phyloP scores from a whole-genome alignment of 768 basidiomycete species.

The Tremella yokohamensis region DNA sequence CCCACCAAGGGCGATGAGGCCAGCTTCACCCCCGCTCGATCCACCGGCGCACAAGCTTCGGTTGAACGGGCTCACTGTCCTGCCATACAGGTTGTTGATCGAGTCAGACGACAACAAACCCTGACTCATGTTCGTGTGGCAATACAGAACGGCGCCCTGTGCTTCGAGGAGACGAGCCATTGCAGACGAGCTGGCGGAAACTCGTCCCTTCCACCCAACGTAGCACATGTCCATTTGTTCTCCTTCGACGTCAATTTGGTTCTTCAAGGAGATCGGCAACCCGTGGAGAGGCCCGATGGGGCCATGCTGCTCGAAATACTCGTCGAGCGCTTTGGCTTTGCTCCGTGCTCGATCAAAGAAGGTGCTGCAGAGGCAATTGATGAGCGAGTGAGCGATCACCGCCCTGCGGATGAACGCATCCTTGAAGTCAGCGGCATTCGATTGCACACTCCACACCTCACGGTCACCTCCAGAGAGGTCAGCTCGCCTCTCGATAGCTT shows the following conservation, averaged over 20 bases:
- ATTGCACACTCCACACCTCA: too few species aligned
- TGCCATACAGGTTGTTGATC: background rate
- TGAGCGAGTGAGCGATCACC: slow-evolving; percentile 61
- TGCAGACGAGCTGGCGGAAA: background rate
- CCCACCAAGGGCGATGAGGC: background rate
- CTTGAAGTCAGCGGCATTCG: background rate
- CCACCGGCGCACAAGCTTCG: background rate
- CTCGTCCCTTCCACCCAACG: background rate
- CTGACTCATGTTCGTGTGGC: background rate
- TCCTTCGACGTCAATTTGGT: background rate
- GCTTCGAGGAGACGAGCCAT: background rate
- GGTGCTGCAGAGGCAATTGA: slow-evolving; percentile 64
- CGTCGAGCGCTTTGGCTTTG: slow-evolving; percentile 13
- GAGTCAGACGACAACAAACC: background rate
- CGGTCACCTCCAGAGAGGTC: too few species aligned
- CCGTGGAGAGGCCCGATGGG: slow-evolving; percentile 56
- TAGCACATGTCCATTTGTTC: background rate
- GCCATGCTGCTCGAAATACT: slow-evolving; percentile 48
- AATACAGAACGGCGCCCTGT: background rate
- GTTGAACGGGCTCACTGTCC: background rate
- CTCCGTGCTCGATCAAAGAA: slow-evolving; percentile 56
- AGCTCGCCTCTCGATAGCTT: too few species aligned
- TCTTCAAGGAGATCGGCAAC: slow-evolving; percentile 17
- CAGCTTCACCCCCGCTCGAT: background rate
- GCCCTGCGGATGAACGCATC: slow-evolving; percentile 66